phyloP scores from a whole-genome alignment of 441 rosid genomes.

The Pelargonium australe region DNA sequence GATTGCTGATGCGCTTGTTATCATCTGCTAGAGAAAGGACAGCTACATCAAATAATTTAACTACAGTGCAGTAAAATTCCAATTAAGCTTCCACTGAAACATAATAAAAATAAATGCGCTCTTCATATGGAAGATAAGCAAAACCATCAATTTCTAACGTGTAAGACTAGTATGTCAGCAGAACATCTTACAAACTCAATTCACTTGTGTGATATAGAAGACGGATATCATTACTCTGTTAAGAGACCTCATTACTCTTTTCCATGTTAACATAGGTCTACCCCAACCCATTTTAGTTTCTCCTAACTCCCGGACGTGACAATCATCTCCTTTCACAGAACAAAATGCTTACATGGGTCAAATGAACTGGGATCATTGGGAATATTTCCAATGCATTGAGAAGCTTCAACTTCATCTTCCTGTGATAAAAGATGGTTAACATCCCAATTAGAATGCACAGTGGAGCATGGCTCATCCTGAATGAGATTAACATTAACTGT shows the following conservation, averaged over 20 bases:
- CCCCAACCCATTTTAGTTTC: too few species aligned
- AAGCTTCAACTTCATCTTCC: conserved; percentile 26
- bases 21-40: conserved; percentile 34
- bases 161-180: not conserved
- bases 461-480: conserved; percentile 26
- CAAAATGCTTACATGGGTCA: conserved; percentile 18
- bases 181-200: not conserved
- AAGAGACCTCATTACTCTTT: too few species aligned
- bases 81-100: not conserved
- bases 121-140: conserved; percentile 9
- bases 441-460: conserved; percentile 10
- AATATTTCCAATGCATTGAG: conserved; percentile 9
- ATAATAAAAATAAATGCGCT: not conserved
- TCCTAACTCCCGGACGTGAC: not conserved
- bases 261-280: too few species aligned
- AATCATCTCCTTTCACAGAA: not conserved
- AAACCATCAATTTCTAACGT: not conserved
- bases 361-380: conserved; percentile 30
- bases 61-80: not conserved
- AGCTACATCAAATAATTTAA: conserved; percentile 12
- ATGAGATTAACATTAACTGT: conserved; percentile 21
- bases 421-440: conserved; percentile 16
- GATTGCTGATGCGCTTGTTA: conserved; percentile 23
- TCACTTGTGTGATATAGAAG: not conserved
- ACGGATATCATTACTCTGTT: too few species aligned